These are phyloP conservation scores for Rubus idaeus DNA, from an alignment of 306 rosid genomes.

Conservation along the genomic window DNA sequence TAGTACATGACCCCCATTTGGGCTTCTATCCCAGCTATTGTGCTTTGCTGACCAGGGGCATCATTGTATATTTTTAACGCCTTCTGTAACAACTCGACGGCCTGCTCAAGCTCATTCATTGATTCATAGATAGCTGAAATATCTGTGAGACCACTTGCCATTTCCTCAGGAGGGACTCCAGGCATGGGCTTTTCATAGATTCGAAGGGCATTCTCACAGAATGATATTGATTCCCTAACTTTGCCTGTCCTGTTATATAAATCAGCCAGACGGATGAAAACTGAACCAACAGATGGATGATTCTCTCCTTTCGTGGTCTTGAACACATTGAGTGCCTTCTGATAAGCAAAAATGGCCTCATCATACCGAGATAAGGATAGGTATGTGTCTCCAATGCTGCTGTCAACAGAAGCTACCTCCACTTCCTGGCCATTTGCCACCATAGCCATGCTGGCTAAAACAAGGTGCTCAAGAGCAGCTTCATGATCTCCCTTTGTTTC, in stretches of 20 bases:
- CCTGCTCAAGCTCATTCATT: constrained; percentile 77
- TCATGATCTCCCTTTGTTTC: constrained; percentile 89
- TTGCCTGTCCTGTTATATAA: constrained; percentile 79
- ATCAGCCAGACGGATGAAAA: constrained; percentile 79
- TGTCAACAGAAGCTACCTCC: constrained; percentile 87
- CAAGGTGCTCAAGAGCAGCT: constrained; percentile 88
- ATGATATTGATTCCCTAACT: constrained; percentile 68
- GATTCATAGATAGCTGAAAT: constrained; percentile 86
- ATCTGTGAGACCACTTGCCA: constrained; percentile 80
- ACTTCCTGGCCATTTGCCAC: constrained; percentile 77
- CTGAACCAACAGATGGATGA: constrained; percentile 82
- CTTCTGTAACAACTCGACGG: constrained; percentile 64
- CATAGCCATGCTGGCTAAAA: constrained; percentile 89
- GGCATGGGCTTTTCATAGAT: constrained; percentile 78
- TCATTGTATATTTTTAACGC: constrained; percentile 61
- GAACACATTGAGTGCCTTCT: constrained; percentile 79
- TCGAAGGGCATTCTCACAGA: constrained; percentile 78
- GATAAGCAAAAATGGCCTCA: constrained; percentile 77
- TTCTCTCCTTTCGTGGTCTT: constrained; percentile 85
- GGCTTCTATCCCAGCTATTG: constrained; percentile 91
- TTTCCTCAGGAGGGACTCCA: constrained; percentile 71
- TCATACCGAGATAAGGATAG: constrained; percentile 77
- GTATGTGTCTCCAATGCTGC: constrained; percentile 89
- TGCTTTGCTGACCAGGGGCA: constrained; percentile 78
- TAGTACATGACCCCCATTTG: constrained; percentile 90